Percentiles rank a stretch among this genome's conserved stretches.
phyloP scores from a whole-genome alignment of 495 filamentous ascomycete genomes.

The Penicillium ochrochloron region DNA sequence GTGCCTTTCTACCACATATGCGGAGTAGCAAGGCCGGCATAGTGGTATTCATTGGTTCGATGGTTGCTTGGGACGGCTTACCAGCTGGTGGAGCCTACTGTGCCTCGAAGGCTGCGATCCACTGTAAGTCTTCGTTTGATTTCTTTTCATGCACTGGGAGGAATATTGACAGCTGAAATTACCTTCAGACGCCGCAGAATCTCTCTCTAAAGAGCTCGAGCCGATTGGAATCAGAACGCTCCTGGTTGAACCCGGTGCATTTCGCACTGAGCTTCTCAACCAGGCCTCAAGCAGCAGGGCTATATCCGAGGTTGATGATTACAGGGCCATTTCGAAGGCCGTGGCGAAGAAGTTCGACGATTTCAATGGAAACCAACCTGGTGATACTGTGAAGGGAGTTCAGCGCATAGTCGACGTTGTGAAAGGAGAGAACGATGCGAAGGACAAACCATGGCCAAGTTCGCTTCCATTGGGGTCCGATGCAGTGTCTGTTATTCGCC shows the following conservation, averaged over 20 bases:
- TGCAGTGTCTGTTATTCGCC: conserved; percentile 34
- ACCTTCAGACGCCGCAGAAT: conserved; percentile 42
- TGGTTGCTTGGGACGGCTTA: conserved; percentile 45
- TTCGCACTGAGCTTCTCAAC: conserved; percentile 49
- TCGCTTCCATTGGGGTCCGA: conserved; percentile 44
- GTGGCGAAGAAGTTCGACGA: background rate
- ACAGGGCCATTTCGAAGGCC: conserved; percentile 8
- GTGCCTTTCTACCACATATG: conserved; percentile 53
- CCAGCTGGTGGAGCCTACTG: conserved; percentile 49
- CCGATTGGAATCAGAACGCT: conserved; percentile 28
- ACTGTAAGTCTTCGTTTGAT: conserved; percentile 32
- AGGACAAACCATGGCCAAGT: conserved; percentile 32
- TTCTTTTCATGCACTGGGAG: background rate
- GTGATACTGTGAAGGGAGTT: conserved; percentile 42
- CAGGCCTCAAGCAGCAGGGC: conserved; percentile 3
- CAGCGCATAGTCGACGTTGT: conserved; percentile 46
- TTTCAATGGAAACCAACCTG: conserved; percentile 39
- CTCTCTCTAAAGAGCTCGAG: conserved; percentile 51
- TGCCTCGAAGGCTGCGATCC: conserved; percentile 56
- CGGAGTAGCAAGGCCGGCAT: conserved; percentile 43
- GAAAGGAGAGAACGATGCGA: conserved; percentile 35
- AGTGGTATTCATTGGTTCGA: conserved; percentile 51
- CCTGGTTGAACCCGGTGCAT: conserved; percentile 42
- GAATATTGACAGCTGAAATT: background rate
- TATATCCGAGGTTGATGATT: conserved; percentile 11